Percentiles rank a stretch among this genome's conserved stretches.
phyloP scores from a whole-genome alignment of 2,329 filamentous ascomycete species.

The Triangularia verruculosa region DNA sequence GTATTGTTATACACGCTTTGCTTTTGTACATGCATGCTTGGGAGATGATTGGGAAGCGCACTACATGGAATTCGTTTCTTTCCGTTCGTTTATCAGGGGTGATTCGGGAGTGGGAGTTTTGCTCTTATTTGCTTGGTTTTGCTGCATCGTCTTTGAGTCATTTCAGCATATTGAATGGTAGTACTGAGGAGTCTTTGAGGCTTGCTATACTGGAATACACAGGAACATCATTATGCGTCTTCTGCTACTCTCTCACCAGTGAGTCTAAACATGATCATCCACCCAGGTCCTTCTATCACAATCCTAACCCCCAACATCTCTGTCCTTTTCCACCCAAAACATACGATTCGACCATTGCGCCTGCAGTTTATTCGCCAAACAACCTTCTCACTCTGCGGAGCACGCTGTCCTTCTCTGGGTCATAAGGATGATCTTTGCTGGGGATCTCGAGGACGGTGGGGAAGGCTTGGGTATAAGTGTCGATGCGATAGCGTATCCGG shows the following conservation, averaged over 20 bases:
- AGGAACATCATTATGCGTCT: not conserved
- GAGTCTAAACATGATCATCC: not conserved
- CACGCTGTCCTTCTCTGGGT: slow-evolving; percentile 98
- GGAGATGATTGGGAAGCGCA: not conserved
- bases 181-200: slow-evolving; percentile 5
- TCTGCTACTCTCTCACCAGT: not conserved
- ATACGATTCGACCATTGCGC: not conserved
- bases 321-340: not conserved
- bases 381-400: slow-evolving; percentile 73
- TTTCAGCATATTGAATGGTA: slow-evolving; percentile 8
- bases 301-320: not conserved
- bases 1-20: not conserved
- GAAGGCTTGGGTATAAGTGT: slow-evolving; percentile 90
- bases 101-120: not conserved
- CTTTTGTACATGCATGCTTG: not conserved
- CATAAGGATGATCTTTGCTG: slow-evolving; percentile 98
- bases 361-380: slow-evolving; percentile 61
- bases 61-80: not conserved
- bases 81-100: not conserved
- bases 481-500: slow-evolving; percentile 84
- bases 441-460: slow-evolving; percentile 96
- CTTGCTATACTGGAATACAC: slow-evolving; percentile 1
- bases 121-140: not conserved
- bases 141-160: not conserved
- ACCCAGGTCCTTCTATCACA: not conserved